phyloP scores from a whole-genome alignment of 129 eudicot genomes.

The Smallanthus sonchifolius region DNA sequence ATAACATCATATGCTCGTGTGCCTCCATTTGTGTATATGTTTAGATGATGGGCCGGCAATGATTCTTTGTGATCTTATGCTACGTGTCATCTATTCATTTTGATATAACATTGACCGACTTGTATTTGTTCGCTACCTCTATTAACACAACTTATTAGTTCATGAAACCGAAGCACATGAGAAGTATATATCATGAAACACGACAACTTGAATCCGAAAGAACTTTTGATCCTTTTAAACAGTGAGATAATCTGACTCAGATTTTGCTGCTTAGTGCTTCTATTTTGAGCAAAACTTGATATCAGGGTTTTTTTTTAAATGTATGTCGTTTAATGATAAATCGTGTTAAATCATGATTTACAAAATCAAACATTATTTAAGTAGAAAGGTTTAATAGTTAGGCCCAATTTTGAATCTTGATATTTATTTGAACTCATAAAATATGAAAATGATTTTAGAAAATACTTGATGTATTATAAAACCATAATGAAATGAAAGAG shows the following conservation, averaged over 20 bases:
- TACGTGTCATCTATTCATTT: background rate
- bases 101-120: background rate
- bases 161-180: background rate
- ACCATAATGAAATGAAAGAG: background rate
- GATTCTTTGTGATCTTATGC: background rate
- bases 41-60: background rate
- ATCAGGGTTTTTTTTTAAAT: too few relatives aligned
- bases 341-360: too few relatives aligned
- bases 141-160: too few relatives aligned
- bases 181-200: background rate
- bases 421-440: background rate
- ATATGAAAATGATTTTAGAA: background rate
- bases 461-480: background rate
- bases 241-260: too few relatives aligned
- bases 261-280: too few relatives aligned
- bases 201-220: too few relatives aligned
- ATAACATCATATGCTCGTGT: slow-evolving; percentile 19
- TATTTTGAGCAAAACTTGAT: too few relatives aligned
- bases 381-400: too few relatives aligned
- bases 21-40: background rate
- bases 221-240: too few relatives aligned
- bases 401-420: background rate
- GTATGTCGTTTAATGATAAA: too few relatives aligned
- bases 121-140: background rate
- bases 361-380: too few relatives aligned